Conservation (phyloP, 805 yeast genomes). For the Sugiyamaella floridensis region DNA sequence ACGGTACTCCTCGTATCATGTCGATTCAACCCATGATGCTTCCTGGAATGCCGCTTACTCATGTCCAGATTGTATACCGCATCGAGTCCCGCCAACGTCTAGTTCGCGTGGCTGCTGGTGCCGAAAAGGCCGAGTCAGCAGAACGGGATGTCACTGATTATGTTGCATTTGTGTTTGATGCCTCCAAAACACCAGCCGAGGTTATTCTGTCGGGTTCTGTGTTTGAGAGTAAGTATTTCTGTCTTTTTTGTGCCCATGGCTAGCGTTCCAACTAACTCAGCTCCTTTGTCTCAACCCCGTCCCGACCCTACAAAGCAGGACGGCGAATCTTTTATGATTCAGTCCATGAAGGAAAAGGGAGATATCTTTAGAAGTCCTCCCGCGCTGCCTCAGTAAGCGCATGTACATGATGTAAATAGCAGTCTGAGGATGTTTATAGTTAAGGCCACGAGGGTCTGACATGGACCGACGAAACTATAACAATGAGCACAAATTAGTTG, state of each 20-base stretch:
- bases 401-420: background rate
- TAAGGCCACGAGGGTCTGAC: no score
- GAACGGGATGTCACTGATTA: constrained; percentile 56
- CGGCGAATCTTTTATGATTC: constrained; percentile 21
- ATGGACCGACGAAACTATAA: no score
- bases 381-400: background rate
- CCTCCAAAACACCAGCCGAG: constrained; percentile 44
- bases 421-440: no score
- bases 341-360: constrained; percentile 32
- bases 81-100: constrained; percentile 58
- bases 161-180: constrained; percentile 54
- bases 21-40: constrained; percentile 61
- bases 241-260: background rate
- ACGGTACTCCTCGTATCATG: constrained; percentile 63
- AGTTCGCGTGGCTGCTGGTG: constrained; percentile 40
- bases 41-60: constrained; percentile 47
- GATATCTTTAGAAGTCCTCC: constrained; percentile 33
- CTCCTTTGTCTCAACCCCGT: constrained; percentile 28
- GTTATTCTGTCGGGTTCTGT: constrained; percentile 58
- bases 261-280: constrained; percentile 7
- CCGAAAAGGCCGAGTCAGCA: constrained; percentile 40
- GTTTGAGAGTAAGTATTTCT: constrained; percentile 44
- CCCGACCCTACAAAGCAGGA: constrained; percentile 28
- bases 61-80: constrained; percentile 54
- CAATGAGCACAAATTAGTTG: no score